Percentiles rank a stretch among this genome's conserved stretches.
Conservation (phyloP, 1,284 basidiomycete genomes). For the Boletellus deceptivus region DNA sequence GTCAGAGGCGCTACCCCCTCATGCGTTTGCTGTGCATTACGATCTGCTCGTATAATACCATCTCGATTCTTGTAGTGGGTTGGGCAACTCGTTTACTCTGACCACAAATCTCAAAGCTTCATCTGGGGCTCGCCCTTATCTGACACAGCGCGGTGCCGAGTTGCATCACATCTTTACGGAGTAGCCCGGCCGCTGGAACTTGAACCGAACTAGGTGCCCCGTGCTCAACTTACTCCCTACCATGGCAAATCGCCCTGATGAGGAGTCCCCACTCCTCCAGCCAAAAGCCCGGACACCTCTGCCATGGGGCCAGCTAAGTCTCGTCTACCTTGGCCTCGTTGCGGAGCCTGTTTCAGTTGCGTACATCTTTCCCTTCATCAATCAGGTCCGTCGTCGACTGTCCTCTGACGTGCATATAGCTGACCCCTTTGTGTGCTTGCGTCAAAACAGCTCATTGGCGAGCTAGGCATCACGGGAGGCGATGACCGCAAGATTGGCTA, state of each 20-base stretch:
- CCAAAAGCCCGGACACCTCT: neutral
- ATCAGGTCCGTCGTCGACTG: neutral
- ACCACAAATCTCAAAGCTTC: too few species aligned
- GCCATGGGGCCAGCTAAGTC: neutral
- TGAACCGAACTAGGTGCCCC: too few species aligned
- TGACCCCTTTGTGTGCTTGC: too few species aligned
- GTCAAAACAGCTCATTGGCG: neutral
- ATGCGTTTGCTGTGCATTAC: too few species aligned
- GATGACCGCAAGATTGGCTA: conserved; percentile 2
- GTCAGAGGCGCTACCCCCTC: too few species aligned
- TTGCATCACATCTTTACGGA: too few species aligned
- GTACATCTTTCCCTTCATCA: neutral
- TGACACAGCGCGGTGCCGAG: too few species aligned
- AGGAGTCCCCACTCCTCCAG: neutral
- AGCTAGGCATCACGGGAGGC: neutral
- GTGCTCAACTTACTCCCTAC: neutral
- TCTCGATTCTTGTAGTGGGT: too few species aligned
- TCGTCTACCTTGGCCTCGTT: neutral
- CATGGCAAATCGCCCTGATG: neutral
- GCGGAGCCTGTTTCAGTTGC: neutral
- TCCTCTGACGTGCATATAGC: neutral
- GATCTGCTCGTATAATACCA: too few species aligned
- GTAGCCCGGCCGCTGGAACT: too few species aligned
- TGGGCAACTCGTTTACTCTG: too few species aligned
- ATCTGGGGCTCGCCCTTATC: too few species aligned